phyloP scores from a whole-genome alignment of 2,329 filamentous ascomycete genomes.

The Pseudocercospora musae region DNA sequence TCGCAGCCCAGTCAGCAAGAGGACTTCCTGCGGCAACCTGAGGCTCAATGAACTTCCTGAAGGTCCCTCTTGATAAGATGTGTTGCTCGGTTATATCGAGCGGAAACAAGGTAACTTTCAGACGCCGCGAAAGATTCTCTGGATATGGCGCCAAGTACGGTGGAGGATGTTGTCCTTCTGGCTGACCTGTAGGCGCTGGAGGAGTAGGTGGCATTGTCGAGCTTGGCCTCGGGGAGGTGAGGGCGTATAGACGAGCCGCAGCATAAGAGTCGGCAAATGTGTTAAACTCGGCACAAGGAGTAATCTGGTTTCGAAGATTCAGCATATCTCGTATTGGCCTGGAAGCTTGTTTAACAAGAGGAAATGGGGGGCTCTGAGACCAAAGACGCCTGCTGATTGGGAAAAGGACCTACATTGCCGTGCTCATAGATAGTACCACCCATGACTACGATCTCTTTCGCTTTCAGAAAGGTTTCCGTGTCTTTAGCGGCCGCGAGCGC shows the following conservation, averaged over 20 bases:
- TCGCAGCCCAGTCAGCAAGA: constrained; percentile 44
- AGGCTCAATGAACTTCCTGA: constrained; percentile 32
- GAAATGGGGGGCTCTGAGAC: constrained; percentile 35
- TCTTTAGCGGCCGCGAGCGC: constrained; percentile 86
- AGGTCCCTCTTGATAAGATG: constrained; percentile 40
- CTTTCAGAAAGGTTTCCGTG: constrained; percentile 80
- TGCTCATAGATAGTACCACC: constrained; percentile 75
- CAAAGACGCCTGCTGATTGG: constrained; percentile 4
- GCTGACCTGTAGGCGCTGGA: constrained; percentile 39
- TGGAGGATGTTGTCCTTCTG: constrained; percentile 29
- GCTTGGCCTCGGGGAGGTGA: constrained; percentile 57
- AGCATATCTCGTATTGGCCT: constrained; percentile 32
- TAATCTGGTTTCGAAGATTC: constrained; percentile 48
- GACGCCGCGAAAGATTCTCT: constrained; percentile 37
- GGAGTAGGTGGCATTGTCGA: constrained; percentile 73
- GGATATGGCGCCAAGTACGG: constrained; percentile 41
- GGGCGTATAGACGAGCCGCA: constrained; percentile 47
- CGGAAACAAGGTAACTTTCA: constrained; percentile 49
- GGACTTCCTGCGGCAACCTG: constrained; percentile 38
- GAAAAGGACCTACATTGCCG: constrained; percentile 61
- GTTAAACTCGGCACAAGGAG: constrained; percentile 90
- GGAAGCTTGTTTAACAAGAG: constrained; percentile 40
- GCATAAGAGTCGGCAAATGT: constrained; percentile 72
- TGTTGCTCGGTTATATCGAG: constrained; percentile 49
- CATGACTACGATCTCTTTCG: constrained; percentile 93